A percentile compares a stretch with the other conserved stretches of the same genome.
Evolutionary conservation across 768 basidiomycete species (phyloP).

Genomic region (Hydnum rufescens): DNA sequence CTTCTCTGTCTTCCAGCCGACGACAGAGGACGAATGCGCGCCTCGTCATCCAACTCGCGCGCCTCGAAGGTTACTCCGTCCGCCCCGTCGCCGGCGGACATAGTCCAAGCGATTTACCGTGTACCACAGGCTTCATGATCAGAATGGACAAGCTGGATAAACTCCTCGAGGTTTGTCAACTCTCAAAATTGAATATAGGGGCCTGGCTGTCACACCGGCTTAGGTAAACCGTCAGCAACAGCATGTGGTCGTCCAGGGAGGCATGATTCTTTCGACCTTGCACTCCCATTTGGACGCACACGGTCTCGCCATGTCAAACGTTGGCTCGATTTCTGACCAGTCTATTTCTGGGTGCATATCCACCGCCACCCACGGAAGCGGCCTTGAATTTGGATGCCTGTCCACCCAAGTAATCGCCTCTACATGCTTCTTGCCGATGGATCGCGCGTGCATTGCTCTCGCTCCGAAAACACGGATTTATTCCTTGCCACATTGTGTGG

Average conservation of each 20-base stretch:
- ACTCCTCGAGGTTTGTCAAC: conserved; percentile 63
- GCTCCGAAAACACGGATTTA: conserved; percentile 30
- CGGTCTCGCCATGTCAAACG: conserved; percentile 70
- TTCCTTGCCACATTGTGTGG: conserved; percentile 85
- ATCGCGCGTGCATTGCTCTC: conserved; percentile 41
- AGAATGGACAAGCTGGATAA: conserved; percentile 52
- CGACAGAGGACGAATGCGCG: conserved; percentile 45
- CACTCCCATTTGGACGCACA: conserved; percentile 44
- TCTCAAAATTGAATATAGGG: too few species aligned
- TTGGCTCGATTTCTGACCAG: conserved; percentile 94
- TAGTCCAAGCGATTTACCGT: conserved; percentile 83
- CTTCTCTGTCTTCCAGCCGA: conserved; percentile 49
- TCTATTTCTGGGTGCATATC: conserved; percentile 81
- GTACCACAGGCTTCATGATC: conserved; percentile 74
- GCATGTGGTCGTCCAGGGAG: conserved; percentile 53
- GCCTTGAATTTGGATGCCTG: conserved; percentile 57
- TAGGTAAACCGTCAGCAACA: conserved; percentile 53
- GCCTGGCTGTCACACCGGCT: too few species aligned
- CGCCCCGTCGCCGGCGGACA: conserved; percentile 82
- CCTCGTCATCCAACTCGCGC: conserved; percentile 61
- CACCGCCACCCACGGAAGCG: conserved; percentile 90
- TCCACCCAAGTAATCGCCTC: conserved; percentile 75
- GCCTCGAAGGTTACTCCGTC: conserved; percentile 46
- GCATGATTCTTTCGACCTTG: conserved; percentile 56
- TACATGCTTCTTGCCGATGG: conserved; percentile 72